These are phyloP conservation scores for Apiospora pterosperma DNA, from an alignment of 2,329 filamentous ascomycete species.

Conservation along the genomic window DNA sequence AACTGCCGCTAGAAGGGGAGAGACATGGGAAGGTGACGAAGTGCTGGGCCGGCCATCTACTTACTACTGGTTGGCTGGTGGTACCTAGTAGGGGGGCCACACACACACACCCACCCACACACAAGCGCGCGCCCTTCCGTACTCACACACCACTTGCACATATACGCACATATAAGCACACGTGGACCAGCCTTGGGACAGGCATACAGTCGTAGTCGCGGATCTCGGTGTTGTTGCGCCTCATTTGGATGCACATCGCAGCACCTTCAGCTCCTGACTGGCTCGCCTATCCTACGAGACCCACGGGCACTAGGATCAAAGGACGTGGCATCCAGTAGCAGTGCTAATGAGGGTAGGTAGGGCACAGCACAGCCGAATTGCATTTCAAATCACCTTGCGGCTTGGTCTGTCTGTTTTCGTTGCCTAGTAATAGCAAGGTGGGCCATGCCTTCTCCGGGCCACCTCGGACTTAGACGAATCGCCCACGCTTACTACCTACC, in stretches of 20 bases:
- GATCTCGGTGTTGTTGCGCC: not conserved
- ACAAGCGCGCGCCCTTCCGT: not conserved
- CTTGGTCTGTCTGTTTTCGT: not conserved
- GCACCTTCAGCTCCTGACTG: not conserved
- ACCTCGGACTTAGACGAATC: not conserved
- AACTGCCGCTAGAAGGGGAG: not conserved
- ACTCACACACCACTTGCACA: too few species aligned
- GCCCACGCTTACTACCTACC: not conserved
- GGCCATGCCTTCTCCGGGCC: not conserved
- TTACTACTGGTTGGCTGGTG: not conserved
- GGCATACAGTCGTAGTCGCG: not conserved
- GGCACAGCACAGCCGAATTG: not conserved
- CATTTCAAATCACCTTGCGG: not conserved
- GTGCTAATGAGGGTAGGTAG: not conserved
- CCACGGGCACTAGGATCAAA: not conserved
- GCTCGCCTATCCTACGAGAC: not conserved
- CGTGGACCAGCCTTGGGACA: not conserved
- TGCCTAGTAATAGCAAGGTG: not conserved
- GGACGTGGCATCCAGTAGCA: not conserved
- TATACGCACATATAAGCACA: not conserved
- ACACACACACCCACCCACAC: not conserved
- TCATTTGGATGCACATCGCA: not conserved
- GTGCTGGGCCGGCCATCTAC: not conserved
- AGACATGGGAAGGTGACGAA: not conserved
- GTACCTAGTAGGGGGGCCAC: not conserved